phyloP scores from a whole-genome alignment of 441 rosid species.

The Populus trichocarpa region DNA sequence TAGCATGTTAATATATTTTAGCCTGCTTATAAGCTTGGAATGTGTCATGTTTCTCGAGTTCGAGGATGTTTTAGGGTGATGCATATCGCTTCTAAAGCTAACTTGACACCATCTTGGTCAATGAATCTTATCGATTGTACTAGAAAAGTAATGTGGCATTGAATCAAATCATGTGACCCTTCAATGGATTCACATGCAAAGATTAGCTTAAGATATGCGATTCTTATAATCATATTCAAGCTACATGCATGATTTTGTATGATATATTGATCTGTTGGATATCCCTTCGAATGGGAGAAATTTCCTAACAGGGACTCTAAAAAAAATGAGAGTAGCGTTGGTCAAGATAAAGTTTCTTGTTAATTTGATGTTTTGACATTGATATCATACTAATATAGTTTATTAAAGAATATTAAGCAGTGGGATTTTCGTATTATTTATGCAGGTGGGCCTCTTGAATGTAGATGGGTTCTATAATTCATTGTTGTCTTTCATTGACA shows the following conservation, averaged over 20 bases:
- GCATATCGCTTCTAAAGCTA: slow-evolving; percentile 1
- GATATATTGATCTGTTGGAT: slow-evolving; percentile 10
- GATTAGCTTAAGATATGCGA: slow-evolving; percentile 27
- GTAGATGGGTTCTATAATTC: slow-evolving; percentile 93
- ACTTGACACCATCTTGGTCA: slow-evolving; percentile 13
- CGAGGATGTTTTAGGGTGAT: slow-evolving; percentile 6
- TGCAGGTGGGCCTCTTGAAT: slow-evolving; percentile 92
- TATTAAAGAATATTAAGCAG: slow-evolving; percentile 15
- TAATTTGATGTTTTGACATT: neutral
- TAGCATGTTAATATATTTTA: neutral
- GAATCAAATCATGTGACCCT: slow-evolving; percentile 44
- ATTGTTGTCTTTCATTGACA: slow-evolving; percentile 34
- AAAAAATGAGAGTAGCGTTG: neutral
- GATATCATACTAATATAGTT: neutral
- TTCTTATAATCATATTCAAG: slow-evolving; percentile 17
- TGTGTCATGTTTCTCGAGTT: slow-evolving; percentile 19
- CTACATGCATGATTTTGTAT: slow-evolving; percentile 11
- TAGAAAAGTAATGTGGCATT: neutral
- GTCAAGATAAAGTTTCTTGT: slow-evolving; percentile 18
- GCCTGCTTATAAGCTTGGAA: neutral
- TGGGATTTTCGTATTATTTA: neutral
- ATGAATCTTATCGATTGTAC: slow-evolving; percentile 8
- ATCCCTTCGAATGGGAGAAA: slow-evolving; percentile 30
- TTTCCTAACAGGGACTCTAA: neutral
- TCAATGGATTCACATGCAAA: slow-evolving; percentile 41